These are phyloP conservation scores for Albifimbria verrucaria DNA, from an alignment of 2,329 filamentous ascomycete species.

Conservation along the genomic window DNA sequence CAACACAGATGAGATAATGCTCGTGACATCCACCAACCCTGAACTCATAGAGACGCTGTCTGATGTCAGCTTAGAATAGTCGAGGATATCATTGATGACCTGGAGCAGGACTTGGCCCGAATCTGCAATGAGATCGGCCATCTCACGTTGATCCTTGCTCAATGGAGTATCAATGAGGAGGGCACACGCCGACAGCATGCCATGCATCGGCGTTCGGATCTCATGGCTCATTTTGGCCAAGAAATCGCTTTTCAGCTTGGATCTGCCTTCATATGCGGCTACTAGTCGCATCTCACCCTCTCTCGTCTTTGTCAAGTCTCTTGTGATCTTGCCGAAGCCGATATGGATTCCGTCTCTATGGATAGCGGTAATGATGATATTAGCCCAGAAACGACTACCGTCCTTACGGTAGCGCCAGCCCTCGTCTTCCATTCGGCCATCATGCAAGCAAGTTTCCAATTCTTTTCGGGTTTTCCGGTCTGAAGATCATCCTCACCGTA, in stretches of 20 bases:
- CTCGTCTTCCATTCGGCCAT: slow-evolving; percentile 56
- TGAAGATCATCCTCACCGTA: slow-evolving; percentile 50
- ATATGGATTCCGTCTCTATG: slow-evolving; percentile 49
- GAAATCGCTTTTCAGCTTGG: slow-evolving; percentile 60
- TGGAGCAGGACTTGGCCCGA: slow-evolving; percentile 57
- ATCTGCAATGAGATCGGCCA: slow-evolving; percentile 55
- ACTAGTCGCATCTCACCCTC: slow-evolving; percentile 53
- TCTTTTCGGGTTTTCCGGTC: slow-evolving; percentile 48
- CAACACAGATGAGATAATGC: slow-evolving; percentile 44
- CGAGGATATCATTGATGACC: slow-evolving; percentile 64
- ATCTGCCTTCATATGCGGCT: slow-evolving; percentile 56
- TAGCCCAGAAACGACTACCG: slow-evolving; percentile 58
- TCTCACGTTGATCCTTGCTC: slow-evolving; percentile 52
- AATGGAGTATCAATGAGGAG: slow-evolving; percentile 53
- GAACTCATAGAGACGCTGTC: slow-evolving; percentile 56
- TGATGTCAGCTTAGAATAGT: slow-evolving; percentile 61
- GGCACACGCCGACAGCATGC: slow-evolving; percentile 56
- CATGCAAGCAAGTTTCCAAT: slow-evolving; percentile 47
- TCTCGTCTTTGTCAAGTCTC: slow-evolving; percentile 54
- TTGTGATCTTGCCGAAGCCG: slow-evolving; percentile 57
- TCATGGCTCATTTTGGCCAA: slow-evolving; percentile 63
- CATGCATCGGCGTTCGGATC: slow-evolving; percentile 63
- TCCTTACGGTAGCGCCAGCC: slow-evolving; percentile 58
- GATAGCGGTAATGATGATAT: slow-evolving; percentile 56
- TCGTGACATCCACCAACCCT: slow-evolving; percentile 46